Base-by-base conservation (phyloP, 2,329 filamentous ascomycete genomes). In the Beauveria pseudobassiana region DNA sequence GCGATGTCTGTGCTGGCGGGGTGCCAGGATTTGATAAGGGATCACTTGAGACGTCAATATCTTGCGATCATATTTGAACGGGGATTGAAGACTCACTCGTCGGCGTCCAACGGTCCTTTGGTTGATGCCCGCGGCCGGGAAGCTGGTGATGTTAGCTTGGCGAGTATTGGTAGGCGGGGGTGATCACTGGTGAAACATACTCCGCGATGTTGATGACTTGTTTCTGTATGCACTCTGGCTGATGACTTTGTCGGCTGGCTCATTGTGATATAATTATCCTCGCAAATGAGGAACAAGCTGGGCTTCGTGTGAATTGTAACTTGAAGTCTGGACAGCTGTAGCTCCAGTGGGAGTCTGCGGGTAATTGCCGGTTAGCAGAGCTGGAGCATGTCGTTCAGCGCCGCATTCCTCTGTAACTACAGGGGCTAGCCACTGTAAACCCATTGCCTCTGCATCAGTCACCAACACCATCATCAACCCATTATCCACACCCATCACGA, bases 61-160 rank as follows among this genome's bases (percentile, higher is more conserved):
- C 63, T 18, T 49, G 51, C 53, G 51, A 62, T 22, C 34, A 30
- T 49, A n/a, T 38, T 20, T 20, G 2, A 12, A 26, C 34, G 1
- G 16, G 4, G 34, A 42, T n/a, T 40, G 16, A 22, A 43, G 8
- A 73, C 86, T 75, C 80, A 93, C 89, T 93, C 88, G 65, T 87
- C 85, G 64, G 79, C 77, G 69, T 95, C 91, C 22, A 96, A 78
- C 4, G 91, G 91, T 1, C 90, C 91, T 73, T 87, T 90, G 5
- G 91, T 95, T 50, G 87, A 83, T 48, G 87, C 85, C 56, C 88
- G 80, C 9, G 87, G 83, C 50, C 87, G 76, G n/a, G 82, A 75
- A 51, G 82, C 83, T 84, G 66, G 14, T 24, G 2, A 26, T 24
- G 51, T 67, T 45, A 66, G 67, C 69, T 34, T 34, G 60, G 20